A percentile compares a stretch with the other conserved stretches of the same genome.
Conservation (phyloP, 2,329 filamentous ascomycete species). For the Chalara sp. region DNA sequence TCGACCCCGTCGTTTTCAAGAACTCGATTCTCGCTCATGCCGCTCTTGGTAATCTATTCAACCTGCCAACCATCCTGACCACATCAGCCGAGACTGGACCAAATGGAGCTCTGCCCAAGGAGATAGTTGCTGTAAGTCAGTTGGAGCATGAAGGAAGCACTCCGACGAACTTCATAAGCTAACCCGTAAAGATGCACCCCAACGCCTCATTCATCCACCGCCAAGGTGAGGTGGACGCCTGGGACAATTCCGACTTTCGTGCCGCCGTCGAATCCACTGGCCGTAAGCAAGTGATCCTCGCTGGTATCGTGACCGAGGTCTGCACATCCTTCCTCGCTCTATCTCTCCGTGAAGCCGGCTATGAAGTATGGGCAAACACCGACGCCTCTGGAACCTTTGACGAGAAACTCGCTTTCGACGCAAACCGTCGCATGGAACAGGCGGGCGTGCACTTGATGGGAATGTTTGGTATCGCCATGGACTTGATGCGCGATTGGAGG, state of each 20-base stretch:
- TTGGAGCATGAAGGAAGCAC: neutral
- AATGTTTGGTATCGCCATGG: constrained; percentile 23
- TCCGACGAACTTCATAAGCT: neutral
- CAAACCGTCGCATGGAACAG: constrained; percentile 59
- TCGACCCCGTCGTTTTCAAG: constrained; percentile 55
- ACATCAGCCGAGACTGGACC: constrained; percentile 61
- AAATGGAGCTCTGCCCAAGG: constrained; percentile 64
- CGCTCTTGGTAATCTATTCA: constrained; percentile 57
- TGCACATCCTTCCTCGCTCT: constrained; percentile 69
- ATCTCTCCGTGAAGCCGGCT: constrained; percentile 64
- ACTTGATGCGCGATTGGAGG: constrained; percentile 25
- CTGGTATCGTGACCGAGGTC: constrained; percentile 68
- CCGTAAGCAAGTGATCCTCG: constrained; percentile 65
- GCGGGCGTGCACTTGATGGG: constrained; percentile 52
- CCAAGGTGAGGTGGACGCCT: constrained; percentile 68
- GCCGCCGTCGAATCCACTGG: constrained; percentile 57
- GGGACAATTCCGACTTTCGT: constrained; percentile 67
- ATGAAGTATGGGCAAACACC: constrained; percentile 66
- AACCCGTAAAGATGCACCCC: constrained; percentile 45
- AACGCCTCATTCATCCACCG: constrained; percentile 58
- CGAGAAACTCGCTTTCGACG: constrained; percentile 51
- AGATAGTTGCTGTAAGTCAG: constrained; percentile 47
- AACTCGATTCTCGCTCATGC: constrained; percentile 64
- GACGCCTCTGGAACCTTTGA: constrained; percentile 65
- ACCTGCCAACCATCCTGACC: constrained; percentile 63